Evolutionary conservation across 1,284 basidiomycete species (phyloP).

Genomic region (Leccinum fuscescens): DNA sequence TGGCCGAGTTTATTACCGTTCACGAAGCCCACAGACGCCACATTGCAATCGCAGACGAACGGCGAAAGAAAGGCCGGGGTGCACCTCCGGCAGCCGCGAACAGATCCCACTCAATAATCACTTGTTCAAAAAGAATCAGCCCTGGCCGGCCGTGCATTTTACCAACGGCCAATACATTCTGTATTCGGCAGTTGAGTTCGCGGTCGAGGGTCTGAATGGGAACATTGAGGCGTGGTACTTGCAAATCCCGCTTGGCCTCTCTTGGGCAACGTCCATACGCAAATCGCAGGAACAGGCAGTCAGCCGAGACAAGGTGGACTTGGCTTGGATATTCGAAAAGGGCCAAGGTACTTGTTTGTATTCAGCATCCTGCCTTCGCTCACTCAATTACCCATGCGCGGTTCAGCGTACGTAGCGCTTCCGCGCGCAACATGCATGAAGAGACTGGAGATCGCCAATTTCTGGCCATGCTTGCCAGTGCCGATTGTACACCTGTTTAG

Average conservation of each 20-base stretch:
- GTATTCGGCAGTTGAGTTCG: conserved; percentile 55
- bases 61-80: conserved; percentile 9
- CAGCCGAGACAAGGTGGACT: conserved; percentile 70
- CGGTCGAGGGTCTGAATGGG: conserved; percentile 51
- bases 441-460: too few species aligned
- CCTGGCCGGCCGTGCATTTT: conserved; percentile 60
- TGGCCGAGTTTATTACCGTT: conserved; percentile 59
- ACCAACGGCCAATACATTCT: conserved; percentile 41
- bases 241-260: conserved; percentile 73
- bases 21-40: conserved; percentile 42
- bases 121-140: conserved; percentile 27
- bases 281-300: conserved; percentile 86
- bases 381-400: too few species aligned
- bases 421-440: too few species aligned
- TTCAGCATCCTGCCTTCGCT: too few species aligned
- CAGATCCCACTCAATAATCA: conserved; percentile 20
- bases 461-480: too few species aligned
- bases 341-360: conserved; percentile 46
- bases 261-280: conserved; percentile 84
- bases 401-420: too few species aligned
- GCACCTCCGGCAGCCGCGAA: conserved; percentile 3
- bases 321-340: conserved; percentile 74
- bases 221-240: conserved; percentile 48
- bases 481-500: too few species aligned
- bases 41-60: conserved; percentile 39